Conservation (phyloP, 371 early-diverging fungal species). For the Mortierella polycephala region DNA sequence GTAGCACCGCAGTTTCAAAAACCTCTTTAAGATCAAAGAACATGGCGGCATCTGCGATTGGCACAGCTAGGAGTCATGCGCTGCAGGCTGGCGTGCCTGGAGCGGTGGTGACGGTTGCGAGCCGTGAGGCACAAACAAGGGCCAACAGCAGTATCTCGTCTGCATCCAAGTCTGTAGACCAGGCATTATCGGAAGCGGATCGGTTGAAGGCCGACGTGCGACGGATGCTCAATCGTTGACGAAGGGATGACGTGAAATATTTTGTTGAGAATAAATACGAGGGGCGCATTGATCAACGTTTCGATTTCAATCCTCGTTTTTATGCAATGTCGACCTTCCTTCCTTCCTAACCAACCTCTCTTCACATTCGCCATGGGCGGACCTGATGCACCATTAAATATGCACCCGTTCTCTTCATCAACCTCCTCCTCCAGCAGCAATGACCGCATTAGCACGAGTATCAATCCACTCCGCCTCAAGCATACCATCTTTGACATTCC, state of each 20-base stretch:
- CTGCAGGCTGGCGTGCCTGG: constrained; percentile 24
- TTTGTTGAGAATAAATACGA: no score
- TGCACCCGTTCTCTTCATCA: background rate
- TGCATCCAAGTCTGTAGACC: constrained; percentile 32
- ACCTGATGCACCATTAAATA: no score
- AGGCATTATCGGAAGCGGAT: constrained; percentile 46
- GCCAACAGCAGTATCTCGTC: constrained; percentile 43
- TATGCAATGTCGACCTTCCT: no score
- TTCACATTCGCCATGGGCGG: no score
- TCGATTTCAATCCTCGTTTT: no score
- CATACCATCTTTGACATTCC: constrained; percentile 30
- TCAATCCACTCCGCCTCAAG: background rate
- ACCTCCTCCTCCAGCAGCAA: background rate
- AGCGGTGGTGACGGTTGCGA: constrained; percentile 30
- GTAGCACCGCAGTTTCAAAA: constrained; percentile 33
- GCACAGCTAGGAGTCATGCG: constrained; percentile 39
- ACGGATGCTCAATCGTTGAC: constrained; percentile 47
- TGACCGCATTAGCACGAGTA: background rate
- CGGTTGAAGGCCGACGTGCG: constrained; percentile 47
- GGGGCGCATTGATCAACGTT: no score
- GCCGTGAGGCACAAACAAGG: constrained; percentile 41
- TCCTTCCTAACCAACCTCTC: no score
- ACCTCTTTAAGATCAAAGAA: constrained; percentile 33
- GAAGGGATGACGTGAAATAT: background rate
- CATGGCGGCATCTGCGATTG: constrained; percentile 48